Conservation (phyloP, 2,329 filamentous ascomycete genomes). For the Claviceps monticola region DNA sequence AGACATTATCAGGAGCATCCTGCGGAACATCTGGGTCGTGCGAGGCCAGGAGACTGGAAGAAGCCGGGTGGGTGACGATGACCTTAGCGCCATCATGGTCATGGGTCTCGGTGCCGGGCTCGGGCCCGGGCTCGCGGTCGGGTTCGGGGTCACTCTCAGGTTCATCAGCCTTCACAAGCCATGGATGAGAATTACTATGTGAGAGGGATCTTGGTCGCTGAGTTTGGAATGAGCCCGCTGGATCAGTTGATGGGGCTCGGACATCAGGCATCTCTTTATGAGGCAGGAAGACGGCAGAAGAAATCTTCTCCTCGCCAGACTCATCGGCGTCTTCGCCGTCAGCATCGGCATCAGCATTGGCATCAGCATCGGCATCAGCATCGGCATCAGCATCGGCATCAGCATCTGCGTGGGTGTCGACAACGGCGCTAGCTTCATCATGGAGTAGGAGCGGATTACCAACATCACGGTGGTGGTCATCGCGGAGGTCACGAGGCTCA, state of each 20-base stretch:
- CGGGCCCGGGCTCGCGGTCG: slow-evolving; percentile 14
- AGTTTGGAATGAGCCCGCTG: slow-evolving; percentile 27
- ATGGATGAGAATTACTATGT: slow-evolving; percentile 29
- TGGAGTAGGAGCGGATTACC: slow-evolving; percentile 1
- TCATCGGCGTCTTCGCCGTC: slow-evolving; percentile 32
- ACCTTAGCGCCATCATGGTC: slow-evolving; percentile 8
- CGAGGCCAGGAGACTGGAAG: slow-evolving; percentile 17
- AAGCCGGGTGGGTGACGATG: background rate
- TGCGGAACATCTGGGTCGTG: slow-evolving; percentile 19
- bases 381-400: slow-evolving; percentile 6
- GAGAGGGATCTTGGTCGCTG: slow-evolving; percentile 31
- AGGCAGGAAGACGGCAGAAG: slow-evolving; percentile 71
- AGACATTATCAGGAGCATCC: slow-evolving; percentile 23
- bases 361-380: background rate
- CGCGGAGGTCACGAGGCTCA: background rate
- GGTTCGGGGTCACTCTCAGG: slow-evolving; percentile 23
- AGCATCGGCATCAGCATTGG: slow-evolving; percentile 3
- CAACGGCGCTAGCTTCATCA: background rate
- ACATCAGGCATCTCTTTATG: slow-evolving; percentile 44
- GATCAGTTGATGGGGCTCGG: slow-evolving; percentile 17
- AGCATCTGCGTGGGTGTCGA: slow-evolving; percentile 5
- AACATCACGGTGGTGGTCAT: slow-evolving; percentile 15
- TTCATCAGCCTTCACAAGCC: slow-evolving; percentile 46
- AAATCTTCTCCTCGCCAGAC: slow-evolving; percentile 73
- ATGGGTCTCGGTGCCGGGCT: slow-evolving; percentile 17